Percentiles rank a stretch among this genome's conserved stretches.
phyloP scores from a whole-genome alignment of 805 yeast species.

The Debaryomyces castellii region DNA sequence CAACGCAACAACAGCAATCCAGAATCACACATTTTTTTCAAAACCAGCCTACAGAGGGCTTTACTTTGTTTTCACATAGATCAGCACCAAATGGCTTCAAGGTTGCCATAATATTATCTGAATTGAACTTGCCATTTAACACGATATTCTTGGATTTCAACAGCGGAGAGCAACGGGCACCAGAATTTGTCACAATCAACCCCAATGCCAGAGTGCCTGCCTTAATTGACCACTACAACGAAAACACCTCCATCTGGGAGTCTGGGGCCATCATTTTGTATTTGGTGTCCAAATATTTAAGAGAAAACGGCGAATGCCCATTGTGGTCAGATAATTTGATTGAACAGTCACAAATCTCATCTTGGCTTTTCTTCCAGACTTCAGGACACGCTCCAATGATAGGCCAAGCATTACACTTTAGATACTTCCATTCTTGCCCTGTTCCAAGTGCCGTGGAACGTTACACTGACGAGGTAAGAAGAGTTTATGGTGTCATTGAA shows the following conservation, averaged over 20 bases:
- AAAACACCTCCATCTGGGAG: conserved; percentile 87
- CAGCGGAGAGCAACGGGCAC: conserved; percentile 87
- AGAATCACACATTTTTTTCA: conserved; percentile 71
- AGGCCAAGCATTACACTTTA: conserved; percentile 93
- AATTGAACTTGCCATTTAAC: conserved; percentile 73
- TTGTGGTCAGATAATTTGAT: conserved; percentile 77
- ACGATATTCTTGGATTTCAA: conserved; percentile 86
- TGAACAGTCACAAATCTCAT: conserved; percentile 80
- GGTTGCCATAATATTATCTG: conserved; percentile 86
- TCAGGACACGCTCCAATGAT: conserved; percentile 99
- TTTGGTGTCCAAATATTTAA: conserved; percentile 64
- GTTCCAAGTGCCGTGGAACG: conserved; percentile 89
- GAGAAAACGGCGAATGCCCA: conserved; percentile 65
- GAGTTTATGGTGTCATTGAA: conserved; percentile 92
- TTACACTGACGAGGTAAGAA: conserved; percentile 86
- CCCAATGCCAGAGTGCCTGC: conserved; percentile 98
- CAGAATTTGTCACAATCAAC: conserved; percentile 88
- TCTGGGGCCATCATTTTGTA: conserved; percentile 89
- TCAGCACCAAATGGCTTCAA: conserved; percentile 96
- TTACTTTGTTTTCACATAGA: conserved; percentile 76
- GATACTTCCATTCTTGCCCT: conserved; percentile 82
- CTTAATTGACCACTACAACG: conserved; percentile 80
- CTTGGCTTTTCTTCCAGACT: conserved; percentile 94
- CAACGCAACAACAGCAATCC: conserved; percentile 42
- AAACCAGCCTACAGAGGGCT: conserved; percentile 78